Base-by-base conservation (phyloP, 2,329 filamentous ascomycete species). In the Claviceps quebecensis region DNA sequence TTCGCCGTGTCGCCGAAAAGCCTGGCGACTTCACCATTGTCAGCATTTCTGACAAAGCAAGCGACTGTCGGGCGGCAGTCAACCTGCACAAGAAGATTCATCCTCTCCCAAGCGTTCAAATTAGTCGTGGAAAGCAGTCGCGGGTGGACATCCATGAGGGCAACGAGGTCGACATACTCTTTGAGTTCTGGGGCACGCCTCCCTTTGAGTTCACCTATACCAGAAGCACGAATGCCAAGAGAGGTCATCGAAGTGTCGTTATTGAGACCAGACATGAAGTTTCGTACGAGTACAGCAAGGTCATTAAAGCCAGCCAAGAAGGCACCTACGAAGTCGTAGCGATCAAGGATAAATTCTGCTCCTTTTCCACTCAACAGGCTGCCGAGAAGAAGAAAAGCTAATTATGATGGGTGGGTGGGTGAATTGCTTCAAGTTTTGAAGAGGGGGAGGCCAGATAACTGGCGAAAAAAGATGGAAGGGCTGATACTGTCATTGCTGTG, bases 121-220 rank as follows among this genome's bases (percentile, higher is more conserved):
- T 98, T 58, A 91, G 86, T 62, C 86, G 87, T 61, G 94, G 94
- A 34, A 79, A 79, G 55, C 83, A 87, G 53, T 80, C 83, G 6
- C 81, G 86, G 57, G 83, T 94, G 38, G 93, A 97, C 63, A 98
- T 98, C 56, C 94, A 97, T 65, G 91, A 98, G 71, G 93, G 93
- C 58, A 89, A 89, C 55, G 86, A 94, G 64, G 89, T 93, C 1
- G 87, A 96, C 63, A 89, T 98, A 49, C 72, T 88, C 7, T 97
- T 98, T 60, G 87, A 95, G 61, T 98, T 98, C 69, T 90, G 86
- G 72, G 93, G 94, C 52, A 90, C 87, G 5, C 89, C 93, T 55
- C 93, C 93, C 1, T 98, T 98, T 62, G 93, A 97, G 68, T 98
- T 97, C 64, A 96, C 91, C 52, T 97, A 95, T 66, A 97, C 89